phyloP scores from a whole-genome alignment of 495 filamentous ascomycete species.

The Talaromyces trachyspermus region DNA sequence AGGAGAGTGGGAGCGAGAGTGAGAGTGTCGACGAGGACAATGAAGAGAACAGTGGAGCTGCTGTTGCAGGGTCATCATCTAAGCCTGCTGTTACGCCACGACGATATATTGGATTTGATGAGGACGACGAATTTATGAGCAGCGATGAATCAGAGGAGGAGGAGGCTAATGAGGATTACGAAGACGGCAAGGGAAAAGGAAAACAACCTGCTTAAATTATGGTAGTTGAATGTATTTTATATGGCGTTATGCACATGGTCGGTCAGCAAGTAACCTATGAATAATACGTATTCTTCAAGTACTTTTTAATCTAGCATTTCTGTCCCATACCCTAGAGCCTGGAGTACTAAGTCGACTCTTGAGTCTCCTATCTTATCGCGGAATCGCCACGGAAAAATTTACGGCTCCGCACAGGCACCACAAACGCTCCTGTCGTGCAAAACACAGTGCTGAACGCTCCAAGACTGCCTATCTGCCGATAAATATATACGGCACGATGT shows the following conservation, averaged over 20 bases:
- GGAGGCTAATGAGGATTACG: conserved; percentile 14
- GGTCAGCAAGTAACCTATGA: neutral
- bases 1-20: conserved; percentile 42
- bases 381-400: conserved; percentile 3
- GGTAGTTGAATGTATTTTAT: neutral
- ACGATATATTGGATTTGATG: conserved; percentile 78
- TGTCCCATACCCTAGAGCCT: too few relatives aligned
- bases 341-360: too few relatives aligned
- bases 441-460: neutral
- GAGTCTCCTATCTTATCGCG: conserved; percentile 4
- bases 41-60: conserved; percentile 17
- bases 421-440: too few relatives aligned
- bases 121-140: conserved; percentile 87
- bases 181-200: conserved; percentile 24
- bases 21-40: conserved; percentile 34
- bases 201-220: neutral
- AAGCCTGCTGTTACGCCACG: conserved; percentile 25
- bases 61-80: conserved; percentile 21
- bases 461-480: too few relatives aligned
- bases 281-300: too few relatives aligned
- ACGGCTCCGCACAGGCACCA: conserved; percentile 4
- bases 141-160: conserved; percentile 59
- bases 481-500: conserved; percentile 6
- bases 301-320: too few relatives aligned
- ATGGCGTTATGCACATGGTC: neutral